These are phyloP conservation scores for Dictyostelium brefeldianum DNA, from an alignment of 78 protist species.

Conservation along the genomic window DNA sequence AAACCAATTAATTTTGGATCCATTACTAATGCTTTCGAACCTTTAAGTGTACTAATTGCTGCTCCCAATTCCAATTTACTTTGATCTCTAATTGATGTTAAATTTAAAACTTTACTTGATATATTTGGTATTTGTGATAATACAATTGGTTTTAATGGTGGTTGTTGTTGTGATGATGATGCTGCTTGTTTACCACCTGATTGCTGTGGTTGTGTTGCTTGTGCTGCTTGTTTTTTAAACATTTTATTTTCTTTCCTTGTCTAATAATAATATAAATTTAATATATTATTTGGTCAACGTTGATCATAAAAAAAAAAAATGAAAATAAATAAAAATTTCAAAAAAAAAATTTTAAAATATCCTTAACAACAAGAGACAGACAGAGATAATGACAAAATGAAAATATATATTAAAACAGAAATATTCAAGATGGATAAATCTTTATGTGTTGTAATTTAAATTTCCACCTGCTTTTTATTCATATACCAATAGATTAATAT, in stretches of 20 bases:
- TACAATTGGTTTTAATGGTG: conserved; percentile 39
- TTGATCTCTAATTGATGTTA: conserved; percentile 61
- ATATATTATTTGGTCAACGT: background rate
- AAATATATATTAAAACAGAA: too few relatives aligned
- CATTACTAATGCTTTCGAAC: conserved; percentile 88
- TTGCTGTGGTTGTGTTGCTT: background rate
- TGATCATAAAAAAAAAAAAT: background rate
- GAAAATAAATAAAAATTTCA: background rate
- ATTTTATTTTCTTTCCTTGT: background rate
- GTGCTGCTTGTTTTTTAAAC: conserved; percentile 3
- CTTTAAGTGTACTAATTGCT: background rate
- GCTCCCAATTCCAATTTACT: conserved; percentile 10
- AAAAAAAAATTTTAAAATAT: background rate
- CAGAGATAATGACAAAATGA: too few relatives aligned
- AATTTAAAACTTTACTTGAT: conserved; percentile 48
- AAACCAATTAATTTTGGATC: conserved; percentile 92
- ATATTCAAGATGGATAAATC: too few relatives aligned
- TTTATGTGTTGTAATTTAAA: too few relatives aligned
- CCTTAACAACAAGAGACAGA: too few relatives aligned
- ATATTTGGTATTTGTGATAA: conserved; percentile 61
- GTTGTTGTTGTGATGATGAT: conserved; percentile 26
- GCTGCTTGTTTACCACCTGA: conserved; percentile 13
- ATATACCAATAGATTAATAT: too few relatives aligned
- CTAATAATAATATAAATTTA: background rate
- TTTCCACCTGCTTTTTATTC: too few relatives aligned